Conservation (phyloP, 208 protist genomes). For the Trypanosoma avium region DNA sequence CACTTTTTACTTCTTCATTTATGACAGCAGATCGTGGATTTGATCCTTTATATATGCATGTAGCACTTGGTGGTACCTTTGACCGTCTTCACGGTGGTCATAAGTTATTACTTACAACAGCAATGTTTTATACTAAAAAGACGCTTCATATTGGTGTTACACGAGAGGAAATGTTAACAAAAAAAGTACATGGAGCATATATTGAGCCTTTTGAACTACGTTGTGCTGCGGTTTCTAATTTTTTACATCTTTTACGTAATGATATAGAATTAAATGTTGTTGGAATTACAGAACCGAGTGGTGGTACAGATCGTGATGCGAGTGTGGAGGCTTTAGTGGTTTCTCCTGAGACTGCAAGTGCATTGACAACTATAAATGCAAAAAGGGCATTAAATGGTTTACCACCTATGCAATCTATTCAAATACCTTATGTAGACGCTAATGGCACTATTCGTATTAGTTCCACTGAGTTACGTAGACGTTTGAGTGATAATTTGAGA, state of each 20-base stretch:
- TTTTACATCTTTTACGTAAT: slow-evolving; percentile 50
- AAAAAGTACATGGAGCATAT: slow-evolving; percentile 66
- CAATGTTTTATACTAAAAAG: slow-evolving; percentile 55
- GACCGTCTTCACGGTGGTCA: slow-evolving; percentile 89
- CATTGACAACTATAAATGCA: slow-evolving; percentile 62
- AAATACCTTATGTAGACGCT: slow-evolving; percentile 64
- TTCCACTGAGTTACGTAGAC: slow-evolving; percentile 65
- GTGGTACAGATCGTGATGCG: slow-evolving; percentile 67
- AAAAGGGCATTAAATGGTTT: slow-evolving; percentile 50
- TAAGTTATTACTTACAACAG: slow-evolving; percentile 83
- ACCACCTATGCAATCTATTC: slow-evolving; percentile 44
- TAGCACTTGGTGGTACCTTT: slow-evolving; percentile 90
- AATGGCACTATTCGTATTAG: slow-evolving; percentile 46
- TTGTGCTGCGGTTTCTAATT: slow-evolving; percentile 39
- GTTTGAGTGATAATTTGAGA: neutral
- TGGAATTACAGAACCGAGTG: slow-evolving; percentile 60
- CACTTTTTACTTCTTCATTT: slow-evolving; percentile 10
- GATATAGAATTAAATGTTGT: slow-evolving; percentile 68
- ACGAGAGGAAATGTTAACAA: slow-evolving; percentile 42
- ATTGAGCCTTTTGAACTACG: slow-evolving; percentile 74
- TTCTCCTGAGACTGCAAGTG: slow-evolving; percentile 73
- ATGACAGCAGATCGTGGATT: slow-evolving; percentile 43
- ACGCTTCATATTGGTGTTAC: slow-evolving; percentile 78
- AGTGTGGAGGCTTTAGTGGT: slow-evolving; percentile 73
- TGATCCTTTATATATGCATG: slow-evolving; percentile 58